Percentiles rank a stretch among this genome's conserved stretches.
These are phyloP conservation scores for Calonectria leucothoes DNA, from an alignment of 2,329 filamentous ascomycete species.

Conservation along the genomic window DNA sequence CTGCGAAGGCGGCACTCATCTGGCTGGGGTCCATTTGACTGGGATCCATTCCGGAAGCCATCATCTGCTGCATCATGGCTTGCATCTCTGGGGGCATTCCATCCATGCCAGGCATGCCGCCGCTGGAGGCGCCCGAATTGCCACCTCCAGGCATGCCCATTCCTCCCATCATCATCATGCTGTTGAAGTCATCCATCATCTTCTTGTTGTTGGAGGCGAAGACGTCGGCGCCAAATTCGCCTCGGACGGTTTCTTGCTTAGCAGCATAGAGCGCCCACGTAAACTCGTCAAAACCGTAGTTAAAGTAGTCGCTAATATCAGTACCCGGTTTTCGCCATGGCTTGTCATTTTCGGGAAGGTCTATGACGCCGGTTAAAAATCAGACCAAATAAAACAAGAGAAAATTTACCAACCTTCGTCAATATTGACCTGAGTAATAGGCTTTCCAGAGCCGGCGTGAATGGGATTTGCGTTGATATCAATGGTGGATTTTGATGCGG, in stretches of 20 bases:
- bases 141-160: constrained; percentile 55
- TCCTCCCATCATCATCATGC: constrained; percentile 74
- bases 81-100: constrained; percentile 76
- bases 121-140: constrained; percentile 45
- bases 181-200: constrained; percentile 77
- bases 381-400: neutral
- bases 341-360: constrained; percentile 84
- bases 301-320: constrained; percentile 97
- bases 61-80: constrained; percentile 78
- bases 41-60: constrained; percentile 73
- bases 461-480: constrained; percentile 86
- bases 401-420: constrained; percentile 64
- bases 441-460: constrained; percentile 83
- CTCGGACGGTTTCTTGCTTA: constrained; percentile 84
- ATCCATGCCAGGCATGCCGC: constrained; percentile 68
- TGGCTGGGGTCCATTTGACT: constrained; percentile 73
- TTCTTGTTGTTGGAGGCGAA: constrained; percentile 79
- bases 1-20: constrained; percentile 70
- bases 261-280: constrained; percentile 95
- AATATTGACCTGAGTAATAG: constrained; percentile 81
- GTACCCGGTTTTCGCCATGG: constrained; percentile 96
- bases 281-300: constrained; percentile 99
- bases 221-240: constrained; percentile 77
- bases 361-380: constrained; percentile 46
- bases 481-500: constrained; percentile 83